phyloP scores from a whole-genome alignment of 257 asterid species.

The Fraxinus excelsior region DNA sequence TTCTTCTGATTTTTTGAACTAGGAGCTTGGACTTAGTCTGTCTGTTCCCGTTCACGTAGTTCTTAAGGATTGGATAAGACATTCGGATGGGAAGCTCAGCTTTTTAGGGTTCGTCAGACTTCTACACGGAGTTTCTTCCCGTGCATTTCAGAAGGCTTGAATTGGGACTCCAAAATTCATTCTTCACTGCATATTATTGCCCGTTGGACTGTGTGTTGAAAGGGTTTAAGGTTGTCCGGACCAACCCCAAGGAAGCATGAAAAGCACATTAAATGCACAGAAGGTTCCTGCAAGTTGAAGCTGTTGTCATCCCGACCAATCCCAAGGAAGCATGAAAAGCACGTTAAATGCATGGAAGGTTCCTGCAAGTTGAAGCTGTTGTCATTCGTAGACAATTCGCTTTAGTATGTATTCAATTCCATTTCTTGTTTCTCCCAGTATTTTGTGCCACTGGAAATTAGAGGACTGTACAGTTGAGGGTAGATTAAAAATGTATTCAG shows the following conservation, averaged over 20 bases:
- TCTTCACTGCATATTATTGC: constrained; percentile 1
- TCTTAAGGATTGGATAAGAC: constrained; percentile 92
- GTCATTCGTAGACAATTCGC: background rate
- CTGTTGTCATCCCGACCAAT: constrained; percentile 10
- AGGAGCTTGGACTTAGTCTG: constrained; percentile 90
- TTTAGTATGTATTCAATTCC: background rate
- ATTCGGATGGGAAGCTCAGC: constrained; percentile 90
- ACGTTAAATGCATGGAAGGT: constrained; percentile 10
- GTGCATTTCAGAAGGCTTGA: constrained; percentile 68
- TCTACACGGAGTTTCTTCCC: constrained; percentile 78
- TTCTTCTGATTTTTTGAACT: constrained; percentile 1
- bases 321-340: background rate
- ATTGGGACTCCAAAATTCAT: background rate
- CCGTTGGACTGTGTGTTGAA: background rate
- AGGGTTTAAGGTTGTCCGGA: background rate
- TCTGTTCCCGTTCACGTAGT: constrained; percentile 92
- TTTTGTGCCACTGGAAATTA: constrained; percentile 25
- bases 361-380: constrained; percentile 17
- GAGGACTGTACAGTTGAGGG: constrained; percentile 60
- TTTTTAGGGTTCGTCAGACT: constrained; percentile 87
- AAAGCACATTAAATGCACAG: background rate
- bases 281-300: constrained; percentile 22
- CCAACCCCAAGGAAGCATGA: constrained; percentile 3
- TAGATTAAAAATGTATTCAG: constrained; percentile 39
- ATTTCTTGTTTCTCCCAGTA: constrained; percentile 16